Base-by-base conservation (phyloP, 2,329 filamentous ascomycete species). In the Fusarium decemcellulare region DNA sequence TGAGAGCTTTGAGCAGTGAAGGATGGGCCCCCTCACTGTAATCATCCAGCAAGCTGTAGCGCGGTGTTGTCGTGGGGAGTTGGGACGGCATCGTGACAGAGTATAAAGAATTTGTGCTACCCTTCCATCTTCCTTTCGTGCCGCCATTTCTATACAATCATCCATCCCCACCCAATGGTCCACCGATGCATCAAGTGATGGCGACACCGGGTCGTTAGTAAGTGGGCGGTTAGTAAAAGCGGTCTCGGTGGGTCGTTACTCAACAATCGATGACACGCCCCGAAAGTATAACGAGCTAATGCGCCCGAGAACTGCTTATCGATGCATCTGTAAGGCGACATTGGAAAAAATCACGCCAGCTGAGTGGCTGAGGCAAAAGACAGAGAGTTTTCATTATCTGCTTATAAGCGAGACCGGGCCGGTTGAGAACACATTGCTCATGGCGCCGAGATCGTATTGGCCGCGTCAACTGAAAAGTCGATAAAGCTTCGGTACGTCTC, bases 21-120 rank as follows among this genome's bases (percentile, higher is more conserved):
- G 85, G 84, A 63, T 86, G 85, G 0, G 83, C 84, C 37, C 84
- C 85, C 62, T 86, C 84, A 72, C 83, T 84, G 70, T 86, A 86
- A 66, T 86, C 84, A 67, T 86, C 84, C 48, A 83, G 77, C 59
- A 86, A 83, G 72, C 82, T 84, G 70, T 85, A 86, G 30, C 69
- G 74, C 5, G 61, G 58, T 29, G 65, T 71, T 6, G 55, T n/a
- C 11, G 64, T 30, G 8, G 62, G 34, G 44, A 71, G 63, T 43
- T 72, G 60, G 2, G 71, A 67, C 2, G 72, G 69, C 72, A 74
- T 74, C 56, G 50, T 66, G 44, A 11, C 3, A 5, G 23, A 39
- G 39, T 27, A 36, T 39, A 32, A 10, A 30, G 30, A 10, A 8
- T 11, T 10, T 46, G 8, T 23, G 50, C n/a, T 51, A 47, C 37